Evolutionary conservation across 805 yeast genomes (phyloP).

Genomic region (Candida boleticola): DNA sequence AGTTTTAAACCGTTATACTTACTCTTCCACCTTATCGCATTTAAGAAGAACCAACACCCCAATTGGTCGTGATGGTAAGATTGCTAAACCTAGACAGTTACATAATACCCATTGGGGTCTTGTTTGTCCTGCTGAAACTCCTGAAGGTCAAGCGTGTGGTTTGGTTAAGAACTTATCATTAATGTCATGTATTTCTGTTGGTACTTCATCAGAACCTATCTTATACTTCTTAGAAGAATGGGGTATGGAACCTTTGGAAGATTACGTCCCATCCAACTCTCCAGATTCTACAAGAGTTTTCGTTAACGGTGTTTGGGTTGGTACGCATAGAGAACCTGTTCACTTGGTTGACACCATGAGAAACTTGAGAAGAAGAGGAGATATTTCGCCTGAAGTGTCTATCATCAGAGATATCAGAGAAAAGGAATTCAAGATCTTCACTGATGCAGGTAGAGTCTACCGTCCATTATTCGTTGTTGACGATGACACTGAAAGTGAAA

Average conservation of each 20-base stretch:
- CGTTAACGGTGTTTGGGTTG: conserved; percentile 99
- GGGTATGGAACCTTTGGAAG: conserved; percentile 99
- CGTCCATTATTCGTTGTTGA: conserved; percentile 94
- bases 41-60: conserved; percentile 99
- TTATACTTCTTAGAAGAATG: conserved; percentile 92
- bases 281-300: conserved; percentile 92
- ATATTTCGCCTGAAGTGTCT: conserved; percentile 93
- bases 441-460: conserved; percentile 98
- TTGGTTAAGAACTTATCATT: conserved; percentile 92
- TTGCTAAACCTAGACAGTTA: conserved; percentile 97
- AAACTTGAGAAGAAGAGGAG: conserved; percentile 90
- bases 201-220: conserved; percentile 95
- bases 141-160: conserved; percentile 99
- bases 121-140: conserved; percentile 99
- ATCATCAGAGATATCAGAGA: conserved; percentile 96
- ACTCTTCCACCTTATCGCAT: conserved; percentile 97
- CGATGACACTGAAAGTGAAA: conserved; percentile 69
- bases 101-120: conserved; percentile 99
- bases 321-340: conserved; percentile 97
- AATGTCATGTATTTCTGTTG: conserved; percentile 97
- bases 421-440: conserved; percentile 90
- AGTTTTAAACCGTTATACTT: conserved; percentile 95
- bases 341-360: conserved; percentile 87
- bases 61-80: conserved; percentile 98
- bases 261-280: conserved; percentile 87